Conservation (phyloP, 148 eudicot genomes). For the Nepenthes gracilis region DNA sequence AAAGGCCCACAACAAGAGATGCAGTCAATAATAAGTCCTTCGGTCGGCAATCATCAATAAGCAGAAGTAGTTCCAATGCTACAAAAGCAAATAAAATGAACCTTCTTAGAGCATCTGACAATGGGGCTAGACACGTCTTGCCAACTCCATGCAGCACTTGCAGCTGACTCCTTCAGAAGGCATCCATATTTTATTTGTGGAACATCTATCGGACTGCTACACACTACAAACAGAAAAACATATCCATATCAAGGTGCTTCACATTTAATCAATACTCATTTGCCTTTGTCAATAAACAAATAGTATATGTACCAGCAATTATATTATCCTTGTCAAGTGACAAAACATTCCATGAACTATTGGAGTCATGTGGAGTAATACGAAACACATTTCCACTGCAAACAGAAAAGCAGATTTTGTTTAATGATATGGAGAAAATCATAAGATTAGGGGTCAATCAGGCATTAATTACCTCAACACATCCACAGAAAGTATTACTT, state of each 20-base stretch:
- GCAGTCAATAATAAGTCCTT: not conserved
- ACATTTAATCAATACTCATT: not conserved
- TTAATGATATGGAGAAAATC: constrained; percentile 2
- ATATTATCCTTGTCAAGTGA: constrained; percentile 72
- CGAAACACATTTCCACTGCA: constrained; percentile 63
- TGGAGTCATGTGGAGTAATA: constrained; percentile 47
- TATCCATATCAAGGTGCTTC: not conserved
- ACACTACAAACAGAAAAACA: constrained; percentile 26
- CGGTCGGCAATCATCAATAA: too few relatives aligned
- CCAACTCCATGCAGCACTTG: constrained; percentile 61
- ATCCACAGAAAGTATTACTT: constrained; percentile 67
- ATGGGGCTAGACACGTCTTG: constrained; percentile 58
- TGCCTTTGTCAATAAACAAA: not conserved
- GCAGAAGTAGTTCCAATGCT: not conserved
- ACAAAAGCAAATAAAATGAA: constrained; percentile 5
- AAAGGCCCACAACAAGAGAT: constrained; percentile 1
- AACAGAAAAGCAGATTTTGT: constrained; percentile 4
- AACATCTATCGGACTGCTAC: constrained; percentile 63
- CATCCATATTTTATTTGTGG: constrained; percentile 74
- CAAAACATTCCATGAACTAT: constrained; percentile 66
- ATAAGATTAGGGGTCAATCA: constrained; percentile 1
- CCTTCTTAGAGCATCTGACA: constrained; percentile 58
- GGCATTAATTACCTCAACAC: constrained; percentile 43
- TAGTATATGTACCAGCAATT: constrained; percentile 50
- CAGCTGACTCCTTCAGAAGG: constrained; percentile 27